phyloP scores from a whole-genome alignment of 805 yeast genomes.

The Candida ulmi region DNA sequence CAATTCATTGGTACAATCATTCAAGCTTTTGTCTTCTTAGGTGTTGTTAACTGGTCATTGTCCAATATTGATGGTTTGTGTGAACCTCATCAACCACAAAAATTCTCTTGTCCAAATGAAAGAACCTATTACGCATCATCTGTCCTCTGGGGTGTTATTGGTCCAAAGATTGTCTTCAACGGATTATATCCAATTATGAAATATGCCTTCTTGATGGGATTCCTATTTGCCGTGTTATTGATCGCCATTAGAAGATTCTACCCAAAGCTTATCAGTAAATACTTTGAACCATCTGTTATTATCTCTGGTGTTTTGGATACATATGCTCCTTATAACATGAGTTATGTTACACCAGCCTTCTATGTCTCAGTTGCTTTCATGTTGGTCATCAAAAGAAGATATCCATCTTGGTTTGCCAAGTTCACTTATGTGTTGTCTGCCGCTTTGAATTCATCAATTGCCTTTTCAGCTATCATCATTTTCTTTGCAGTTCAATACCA shows the following conservation, averaged over 20 bases:
- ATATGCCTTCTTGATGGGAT: slow-evolving; percentile 61
- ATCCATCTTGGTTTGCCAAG: slow-evolving; percentile 47
- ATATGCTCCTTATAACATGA: slow-evolving; percentile 48
- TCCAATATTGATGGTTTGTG: slow-evolving; percentile 30
- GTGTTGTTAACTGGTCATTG: slow-evolving; percentile 31
- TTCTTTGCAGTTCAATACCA: slow-evolving; percentile 48
- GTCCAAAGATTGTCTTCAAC: slow-evolving; percentile 50
- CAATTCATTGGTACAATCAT: slow-evolving; percentile 30
- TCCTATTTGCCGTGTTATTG: slow-evolving; percentile 27
- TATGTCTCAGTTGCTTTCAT: slow-evolving; percentile 35
- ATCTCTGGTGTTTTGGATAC: slow-evolving; percentile 42
- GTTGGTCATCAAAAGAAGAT: slow-evolving; percentile 34
- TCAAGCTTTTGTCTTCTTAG: slow-evolving; percentile 26
- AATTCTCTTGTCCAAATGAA: slow-evolving; percentile 35
- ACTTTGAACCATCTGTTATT: slow-evolving; percentile 43
- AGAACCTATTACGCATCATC: slow-evolving; percentile 34
- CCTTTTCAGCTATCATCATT: slow-evolving; percentile 43
- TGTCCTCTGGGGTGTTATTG: slow-evolving; percentile 51
- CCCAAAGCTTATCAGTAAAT: slow-evolving; percentile 23
- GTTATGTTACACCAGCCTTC: slow-evolving; percentile 27
- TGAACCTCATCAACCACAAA: slow-evolving; percentile 28
- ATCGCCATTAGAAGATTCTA: slow-evolving; percentile 24
- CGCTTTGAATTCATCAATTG: slow-evolving; percentile 58
- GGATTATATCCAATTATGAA: slow-evolving; percentile 55
- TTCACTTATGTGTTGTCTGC: slow-evolving; percentile 48